Conservation (phyloP, 2,329 filamentous ascomycete genomes). For the Capronia epimyces region DNA sequence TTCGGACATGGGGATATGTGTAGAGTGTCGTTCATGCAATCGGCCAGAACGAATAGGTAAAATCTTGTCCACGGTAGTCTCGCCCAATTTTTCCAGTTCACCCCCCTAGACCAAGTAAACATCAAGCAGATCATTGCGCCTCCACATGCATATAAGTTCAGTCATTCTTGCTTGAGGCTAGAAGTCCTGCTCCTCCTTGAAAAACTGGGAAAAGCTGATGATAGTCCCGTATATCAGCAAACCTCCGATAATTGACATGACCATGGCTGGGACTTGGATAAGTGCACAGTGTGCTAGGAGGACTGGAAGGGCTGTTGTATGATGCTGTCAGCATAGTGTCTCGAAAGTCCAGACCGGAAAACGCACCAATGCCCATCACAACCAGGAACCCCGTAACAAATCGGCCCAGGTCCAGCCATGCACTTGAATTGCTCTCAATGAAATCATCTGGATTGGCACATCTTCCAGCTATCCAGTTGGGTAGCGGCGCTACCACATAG, state of each 20-base stretch:
- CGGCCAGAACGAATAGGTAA: background rate
- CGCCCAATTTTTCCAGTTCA: constrained; percentile 10
- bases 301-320: constrained; percentile 66
- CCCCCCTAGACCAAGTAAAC: constrained; percentile 4
- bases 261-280: constrained; percentile 78
- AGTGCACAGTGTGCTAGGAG: constrained; percentile 81
- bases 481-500: constrained; percentile 86
- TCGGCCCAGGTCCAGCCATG: constrained; percentile 83
- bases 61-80: background rate
- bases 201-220: constrained; percentile 97
- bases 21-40: background rate
- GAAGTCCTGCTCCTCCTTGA: constrained; percentile 96
- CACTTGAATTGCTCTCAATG: constrained; percentile 75
- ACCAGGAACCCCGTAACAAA: constrained; percentile 95
- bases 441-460: constrained; percentile 94
- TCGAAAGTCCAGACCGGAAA: background rate
- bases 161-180: constrained; percentile 40
- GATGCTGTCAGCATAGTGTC: constrained; percentile 12
- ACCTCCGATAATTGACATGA: constrained; percentile 91
- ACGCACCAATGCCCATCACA: constrained; percentile 92
- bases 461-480: constrained; percentile 91
- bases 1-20: no score
- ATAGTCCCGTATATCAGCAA: constrained; percentile 96
- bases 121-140: background rate
- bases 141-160: constrained; percentile 10